These are phyloP conservation scores for Gentiana dahurica DNA, from an alignment of 257 asterid species.

Conservation along the genomic window DNA sequence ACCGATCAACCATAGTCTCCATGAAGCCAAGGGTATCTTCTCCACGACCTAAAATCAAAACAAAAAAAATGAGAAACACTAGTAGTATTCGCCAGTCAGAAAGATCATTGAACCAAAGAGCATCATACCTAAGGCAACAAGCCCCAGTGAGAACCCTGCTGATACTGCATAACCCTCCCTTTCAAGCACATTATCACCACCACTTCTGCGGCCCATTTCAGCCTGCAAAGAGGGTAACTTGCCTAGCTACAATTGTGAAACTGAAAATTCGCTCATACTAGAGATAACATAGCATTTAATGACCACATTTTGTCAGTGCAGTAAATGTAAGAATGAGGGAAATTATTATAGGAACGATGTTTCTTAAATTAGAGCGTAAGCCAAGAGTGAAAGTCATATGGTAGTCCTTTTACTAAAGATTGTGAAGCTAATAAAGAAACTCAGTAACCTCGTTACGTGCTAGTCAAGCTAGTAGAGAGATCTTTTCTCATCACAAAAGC, in stretches of 20 bases:
- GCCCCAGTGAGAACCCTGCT: constrained; percentile 90
- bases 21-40: constrained; percentile 77
- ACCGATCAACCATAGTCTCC: constrained; percentile 63
- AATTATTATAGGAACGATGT: no score
- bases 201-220: constrained; percentile 98
- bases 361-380: not conserved
- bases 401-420: not conserved
- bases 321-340: no score
- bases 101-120: constrained; percentile 5
- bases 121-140: constrained; percentile 81
- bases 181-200: constrained; percentile 97
- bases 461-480: not conserved
- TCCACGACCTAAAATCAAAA: constrained; percentile 60
- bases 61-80: constrained; percentile 1
- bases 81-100: constrained; percentile 14
- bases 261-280: constrained; percentile 2
- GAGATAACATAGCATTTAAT: not conserved
- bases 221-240: constrained; percentile 33
- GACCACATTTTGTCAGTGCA: no score
- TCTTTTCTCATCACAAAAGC: not conserved
- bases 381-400: not conserved
- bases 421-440: not conserved
- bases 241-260: not conserved
- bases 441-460: not conserved
- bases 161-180: constrained; percentile 98